Base-by-base conservation (phyloP, 2,329 filamentous ascomycete species). In the Alternaria brassicae region DNA sequence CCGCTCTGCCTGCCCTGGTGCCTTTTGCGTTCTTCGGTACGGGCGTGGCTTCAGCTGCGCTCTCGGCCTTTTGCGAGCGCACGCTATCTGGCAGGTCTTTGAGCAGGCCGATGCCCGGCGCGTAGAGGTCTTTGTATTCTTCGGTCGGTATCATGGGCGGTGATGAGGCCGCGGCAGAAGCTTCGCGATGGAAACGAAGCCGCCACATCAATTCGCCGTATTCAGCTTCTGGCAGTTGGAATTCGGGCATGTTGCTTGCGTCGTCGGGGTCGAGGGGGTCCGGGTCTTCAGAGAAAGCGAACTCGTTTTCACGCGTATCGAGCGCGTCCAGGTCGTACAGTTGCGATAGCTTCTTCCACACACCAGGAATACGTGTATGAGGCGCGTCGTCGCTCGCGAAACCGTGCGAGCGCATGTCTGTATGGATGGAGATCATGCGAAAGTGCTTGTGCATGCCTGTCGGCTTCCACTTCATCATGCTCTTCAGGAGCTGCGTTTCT, bases 391-490 rank as follows among this genome's bases (percentile, higher is more conserved):
- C 84, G 51, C 89, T 86, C 77, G 93, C 85, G 74, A 91, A 90
- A 71, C 92, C 92, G 77, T 77, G 71, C 3, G 73, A 74, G 61
- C 71, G 68, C 71, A 76, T 70, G 67, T 75, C 69, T 56, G 69
- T 75, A 60, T 77, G 72, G 23, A 78, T 78, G 8, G 67, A 73
- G 25, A 78, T 76, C 68, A 90, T 85, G 17, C 85, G 85, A 4
- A 88, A 80, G 27, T 84, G 80, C 30, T 81, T 76, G 74, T 88
- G 88, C 73, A 89, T 85, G 48, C 82, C 83, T 39, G 94, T 94
- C n/a, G 95, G 95, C 76, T 99, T 99, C 90, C 91, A 97, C 74
- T 89, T 86, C 65, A 98, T 93, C 67, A 98, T 90, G 52, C 89
- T 92, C 76, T 97, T 97, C 81, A 97, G 92, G 1, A 99, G 84